Conservation (phyloP, 495 filamentous ascomycete species). For the Entonaema liquescens region DNA sequence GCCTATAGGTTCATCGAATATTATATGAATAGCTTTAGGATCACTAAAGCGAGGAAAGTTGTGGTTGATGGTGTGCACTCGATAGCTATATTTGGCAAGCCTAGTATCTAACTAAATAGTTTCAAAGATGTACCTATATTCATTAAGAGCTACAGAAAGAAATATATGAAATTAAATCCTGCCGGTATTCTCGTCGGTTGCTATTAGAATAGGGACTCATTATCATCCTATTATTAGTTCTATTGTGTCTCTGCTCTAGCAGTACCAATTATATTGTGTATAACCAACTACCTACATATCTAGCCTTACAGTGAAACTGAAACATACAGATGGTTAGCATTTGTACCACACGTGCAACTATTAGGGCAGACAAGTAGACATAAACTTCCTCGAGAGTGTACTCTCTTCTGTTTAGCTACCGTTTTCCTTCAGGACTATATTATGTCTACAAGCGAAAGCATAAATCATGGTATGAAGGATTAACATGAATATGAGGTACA, state of each 20-base stretch:
- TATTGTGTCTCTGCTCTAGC: not conserved
- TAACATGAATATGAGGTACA: too few relatives aligned
- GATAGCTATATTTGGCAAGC: not conserved
- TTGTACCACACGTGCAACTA: too few relatives aligned
- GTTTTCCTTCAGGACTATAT: too few relatives aligned
- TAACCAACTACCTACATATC: too few relatives aligned
- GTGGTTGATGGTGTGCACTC: not conserved
- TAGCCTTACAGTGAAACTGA: too few relatives aligned
- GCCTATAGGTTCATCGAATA: not conserved
- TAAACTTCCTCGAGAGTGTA: too few relatives aligned
- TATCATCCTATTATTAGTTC: not conserved
- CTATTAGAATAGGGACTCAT: not conserved
- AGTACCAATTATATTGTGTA: not conserved
- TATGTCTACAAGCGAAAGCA: not conserved
- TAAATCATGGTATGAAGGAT: not conserved
- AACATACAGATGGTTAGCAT: too few relatives aligned
- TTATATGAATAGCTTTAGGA: not conserved
- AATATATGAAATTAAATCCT: not conserved
- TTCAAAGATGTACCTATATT: too few relatives aligned
- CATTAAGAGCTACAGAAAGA: not conserved
- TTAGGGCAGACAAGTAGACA: too few relatives aligned
- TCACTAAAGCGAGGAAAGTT: not conserved
- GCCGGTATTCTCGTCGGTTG: not conserved
- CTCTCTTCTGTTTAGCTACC: not conserved
- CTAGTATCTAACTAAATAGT: too few relatives aligned